Conservation (phyloP, 495 filamentous ascomycete species). For the Penicillium herquei region DNA sequence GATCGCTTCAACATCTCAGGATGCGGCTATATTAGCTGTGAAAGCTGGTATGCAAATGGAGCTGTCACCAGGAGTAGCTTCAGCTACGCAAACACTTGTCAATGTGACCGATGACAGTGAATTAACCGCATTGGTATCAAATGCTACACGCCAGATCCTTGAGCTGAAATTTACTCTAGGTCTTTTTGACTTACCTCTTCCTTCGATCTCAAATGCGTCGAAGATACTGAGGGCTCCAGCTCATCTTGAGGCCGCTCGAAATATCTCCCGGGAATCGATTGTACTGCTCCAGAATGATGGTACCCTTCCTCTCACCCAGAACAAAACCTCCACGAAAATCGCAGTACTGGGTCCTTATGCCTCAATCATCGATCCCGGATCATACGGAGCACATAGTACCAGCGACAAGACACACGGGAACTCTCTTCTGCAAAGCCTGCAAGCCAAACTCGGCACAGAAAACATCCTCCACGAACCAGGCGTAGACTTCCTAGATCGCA, state of each 20-base stretch:
- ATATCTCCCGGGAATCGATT: conserved; percentile 1
- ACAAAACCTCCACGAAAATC: neutral
- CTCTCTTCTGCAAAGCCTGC: conserved; percentile 1
- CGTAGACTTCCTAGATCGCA: neutral
- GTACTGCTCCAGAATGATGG: conserved; percentile 2
- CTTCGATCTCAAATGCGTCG: neutral
- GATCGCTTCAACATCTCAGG: neutral
- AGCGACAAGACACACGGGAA: neutral
- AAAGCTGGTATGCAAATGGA: conserved; percentile 3
- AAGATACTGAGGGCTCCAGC: neutral
- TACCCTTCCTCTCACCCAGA: neutral
- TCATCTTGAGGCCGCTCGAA: conserved; percentile 2
- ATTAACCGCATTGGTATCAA: neutral
- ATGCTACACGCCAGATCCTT: neutral
- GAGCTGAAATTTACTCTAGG: conserved; percentile 2
- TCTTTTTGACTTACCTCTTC: neutral
- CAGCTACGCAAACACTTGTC: conserved; percentile 2
- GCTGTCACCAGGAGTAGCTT: neutral
- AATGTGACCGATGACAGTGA: neutral
- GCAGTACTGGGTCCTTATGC: conserved; percentile 1
- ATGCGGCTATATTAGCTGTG: conserved; percentile 1
- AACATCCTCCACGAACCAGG: neutral
- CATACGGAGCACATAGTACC: neutral
- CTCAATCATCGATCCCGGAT: conserved; percentile 1
- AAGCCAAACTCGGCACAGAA: neutral